Conservation (phyloP, 139 green algal species). For the Choricystis sp. region DNA sequence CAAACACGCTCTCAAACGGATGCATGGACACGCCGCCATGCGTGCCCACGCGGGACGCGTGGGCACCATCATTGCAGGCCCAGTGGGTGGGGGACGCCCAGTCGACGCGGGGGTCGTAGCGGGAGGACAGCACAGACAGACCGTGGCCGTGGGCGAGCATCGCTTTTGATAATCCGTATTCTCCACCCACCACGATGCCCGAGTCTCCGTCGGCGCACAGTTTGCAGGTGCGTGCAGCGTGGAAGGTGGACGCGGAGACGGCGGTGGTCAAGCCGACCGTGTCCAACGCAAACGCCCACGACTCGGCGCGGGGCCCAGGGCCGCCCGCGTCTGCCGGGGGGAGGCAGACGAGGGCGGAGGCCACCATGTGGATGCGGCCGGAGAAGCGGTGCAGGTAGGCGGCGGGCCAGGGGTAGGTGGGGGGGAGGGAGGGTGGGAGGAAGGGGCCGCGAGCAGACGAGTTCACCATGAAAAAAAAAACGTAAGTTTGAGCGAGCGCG, state of each 20-base stretch:
- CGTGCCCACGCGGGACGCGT: slow-evolving; percentile 48
- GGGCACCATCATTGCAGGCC: slow-evolving; percentile 57
- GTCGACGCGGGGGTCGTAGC: slow-evolving; percentile 29
- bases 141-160: slow-evolving; percentile 41
- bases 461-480: slow-evolving; percentile 54
- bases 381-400: slow-evolving; percentile 29
- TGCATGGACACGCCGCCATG: slow-evolving; percentile 58
- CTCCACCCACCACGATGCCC: slow-evolving; percentile 33
- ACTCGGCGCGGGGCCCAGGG: slow-evolving; percentile 19
- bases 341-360: slow-evolving; percentile 51
- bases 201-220: slow-evolving; percentile 23
- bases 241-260: slow-evolving; percentile 23
- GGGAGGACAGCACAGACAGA: slow-evolving; percentile 51
- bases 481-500: slow-evolving; percentile 12
- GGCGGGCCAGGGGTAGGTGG: slow-evolving; percentile 50
- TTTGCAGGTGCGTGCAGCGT: slow-evolving; percentile 49
- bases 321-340: slow-evolving; percentile 29
- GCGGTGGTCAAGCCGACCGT: slow-evolving; percentile 16
- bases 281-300: slow-evolving; percentile 18
- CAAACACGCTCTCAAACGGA: slow-evolving; percentile 60
- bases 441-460: slow-evolving; percentile 39
- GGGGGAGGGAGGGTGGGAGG: slow-evolving; percentile 29
- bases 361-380: slow-evolving; percentile 22
- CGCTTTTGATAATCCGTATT: slow-evolving; percentile 45
- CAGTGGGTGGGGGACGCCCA: slow-evolving; percentile 27